phyloP scores from a whole-genome alignment of 331 rosid genomes.

The Malus hybrid region DNA sequence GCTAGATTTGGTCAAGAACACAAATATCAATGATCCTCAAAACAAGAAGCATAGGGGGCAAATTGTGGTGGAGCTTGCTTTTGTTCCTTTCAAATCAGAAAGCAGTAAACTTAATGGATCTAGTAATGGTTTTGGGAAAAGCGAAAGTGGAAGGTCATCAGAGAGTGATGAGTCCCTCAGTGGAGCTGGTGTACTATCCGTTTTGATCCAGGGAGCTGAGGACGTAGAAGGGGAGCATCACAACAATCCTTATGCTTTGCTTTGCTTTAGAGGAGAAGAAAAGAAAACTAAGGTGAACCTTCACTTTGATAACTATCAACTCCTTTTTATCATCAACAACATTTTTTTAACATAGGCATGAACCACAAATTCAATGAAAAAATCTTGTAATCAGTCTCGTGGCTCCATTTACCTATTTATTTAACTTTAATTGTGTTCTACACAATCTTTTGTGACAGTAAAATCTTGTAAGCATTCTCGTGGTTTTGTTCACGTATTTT shows the following conservation, averaged over 20 bases:
- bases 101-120: constrained; percentile 35
- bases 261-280: constrained; percentile 66
- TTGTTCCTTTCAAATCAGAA: constrained; percentile 67
- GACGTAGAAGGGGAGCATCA: constrained; percentile 81
- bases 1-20: constrained; percentile 67
- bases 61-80: constrained; percentile 63
- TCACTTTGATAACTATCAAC: background rate
- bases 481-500: background rate
- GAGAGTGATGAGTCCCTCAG: constrained; percentile 33
- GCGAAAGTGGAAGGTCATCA: constrained; percentile 32
- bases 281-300: constrained; percentile 71
- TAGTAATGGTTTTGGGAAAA: constrained; percentile 15
- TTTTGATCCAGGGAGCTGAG: constrained; percentile 61
- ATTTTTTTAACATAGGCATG: background rate
- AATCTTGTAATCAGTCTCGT: background rate
- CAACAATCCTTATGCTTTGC: constrained; percentile 68
- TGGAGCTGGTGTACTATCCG: constrained; percentile 75
- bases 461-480: too few species aligned
- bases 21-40: constrained; percentile 46
- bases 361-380: background rate
- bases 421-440: background rate
- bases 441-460: background rate
- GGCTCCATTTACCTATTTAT: background rate
- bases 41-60: constrained; percentile 60
- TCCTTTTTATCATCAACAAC: background rate